phyloP scores from a whole-genome alignment of 148 eudicot genomes.

The Rhododendron griersonianum region DNA sequence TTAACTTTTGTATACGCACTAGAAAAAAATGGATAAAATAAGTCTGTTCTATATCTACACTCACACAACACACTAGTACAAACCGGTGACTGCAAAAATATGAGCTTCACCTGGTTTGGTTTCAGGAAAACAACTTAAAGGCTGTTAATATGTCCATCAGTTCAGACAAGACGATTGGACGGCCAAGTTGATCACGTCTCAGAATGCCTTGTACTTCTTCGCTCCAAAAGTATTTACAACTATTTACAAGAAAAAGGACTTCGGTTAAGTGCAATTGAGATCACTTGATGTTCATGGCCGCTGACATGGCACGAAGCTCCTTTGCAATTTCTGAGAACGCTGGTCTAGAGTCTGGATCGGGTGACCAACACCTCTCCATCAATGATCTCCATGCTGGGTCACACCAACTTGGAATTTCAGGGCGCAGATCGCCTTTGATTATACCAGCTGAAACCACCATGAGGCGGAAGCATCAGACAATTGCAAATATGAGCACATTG shows the following conservation, averaged over 20 bases:
- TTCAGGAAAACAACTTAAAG: background rate
- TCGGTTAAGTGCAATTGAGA: background rate
- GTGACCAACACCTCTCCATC: constrained; percentile 50
- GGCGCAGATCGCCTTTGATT: constrained; percentile 33
- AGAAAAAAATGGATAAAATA: background rate
- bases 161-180: constrained; percentile 12
- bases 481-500: background rate
- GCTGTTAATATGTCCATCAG: background rate
- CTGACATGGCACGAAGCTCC: constrained; percentile 25
- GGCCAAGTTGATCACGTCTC: constrained; percentile 8
- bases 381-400: constrained; percentile 44
- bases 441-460: constrained; percentile 27
- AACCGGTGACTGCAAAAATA: constrained; percentile 6
- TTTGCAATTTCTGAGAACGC: constrained; percentile 21
- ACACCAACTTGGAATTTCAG: constrained; percentile 40
- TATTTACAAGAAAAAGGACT: constrained; percentile 4
- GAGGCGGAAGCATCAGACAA: background rate
- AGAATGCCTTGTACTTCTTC: constrained; percentile 1
- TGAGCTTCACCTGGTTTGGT: constrained; percentile 1
- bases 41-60: background rate
- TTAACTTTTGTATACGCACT: too few relatives aligned
- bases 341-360: constrained; percentile 22
- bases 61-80: background rate
- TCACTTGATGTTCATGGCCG: constrained; percentile 24
- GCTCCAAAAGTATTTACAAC: background rate